Conservation (phyloP, 129 eudicot genomes). For the Apium graveolens region DNA sequence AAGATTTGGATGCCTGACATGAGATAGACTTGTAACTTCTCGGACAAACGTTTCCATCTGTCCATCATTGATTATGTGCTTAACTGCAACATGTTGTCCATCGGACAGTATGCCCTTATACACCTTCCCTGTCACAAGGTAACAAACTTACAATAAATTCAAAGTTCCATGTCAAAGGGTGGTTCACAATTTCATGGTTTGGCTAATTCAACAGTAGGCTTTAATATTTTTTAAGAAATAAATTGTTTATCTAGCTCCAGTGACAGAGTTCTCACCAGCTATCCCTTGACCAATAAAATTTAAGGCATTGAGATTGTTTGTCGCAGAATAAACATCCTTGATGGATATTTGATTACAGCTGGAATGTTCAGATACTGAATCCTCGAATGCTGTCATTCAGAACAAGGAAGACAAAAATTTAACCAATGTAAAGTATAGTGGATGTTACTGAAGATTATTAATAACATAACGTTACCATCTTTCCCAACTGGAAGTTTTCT, state of each 20-base stretch:
- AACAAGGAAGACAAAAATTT: background rate
- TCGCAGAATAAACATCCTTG: constrained; percentile 53
- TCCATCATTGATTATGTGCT: constrained; percentile 67
- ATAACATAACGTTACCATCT: constrained; percentile 11
- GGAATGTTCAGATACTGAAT: constrained; percentile 24
- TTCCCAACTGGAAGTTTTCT: constrained; percentile 12
- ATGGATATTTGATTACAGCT: constrained; percentile 33
- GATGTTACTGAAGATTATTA: background rate
- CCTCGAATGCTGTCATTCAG: constrained; percentile 14
- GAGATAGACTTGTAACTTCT: constrained; percentile 64
- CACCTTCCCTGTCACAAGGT: constrained; percentile 50
- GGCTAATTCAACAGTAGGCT: no score
- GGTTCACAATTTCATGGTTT: background rate
- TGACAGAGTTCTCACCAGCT: constrained; percentile 41
- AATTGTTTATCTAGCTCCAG: background rate
- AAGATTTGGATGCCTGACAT: constrained; percentile 69
- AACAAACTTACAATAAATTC: background rate
- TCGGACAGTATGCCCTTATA: constrained; percentile 54
- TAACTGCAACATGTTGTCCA: constrained; percentile 62
- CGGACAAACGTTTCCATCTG: constrained; percentile 72
- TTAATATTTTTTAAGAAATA: no score
- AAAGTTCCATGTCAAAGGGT: background rate
- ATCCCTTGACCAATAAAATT: constrained; percentile 76
- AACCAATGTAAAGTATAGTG: background rate
- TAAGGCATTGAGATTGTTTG: constrained; percentile 50